phyloP scores from a whole-genome alignment of 2,329 filamentous ascomycete genomes.

The Exserohilum turcica region DNA sequence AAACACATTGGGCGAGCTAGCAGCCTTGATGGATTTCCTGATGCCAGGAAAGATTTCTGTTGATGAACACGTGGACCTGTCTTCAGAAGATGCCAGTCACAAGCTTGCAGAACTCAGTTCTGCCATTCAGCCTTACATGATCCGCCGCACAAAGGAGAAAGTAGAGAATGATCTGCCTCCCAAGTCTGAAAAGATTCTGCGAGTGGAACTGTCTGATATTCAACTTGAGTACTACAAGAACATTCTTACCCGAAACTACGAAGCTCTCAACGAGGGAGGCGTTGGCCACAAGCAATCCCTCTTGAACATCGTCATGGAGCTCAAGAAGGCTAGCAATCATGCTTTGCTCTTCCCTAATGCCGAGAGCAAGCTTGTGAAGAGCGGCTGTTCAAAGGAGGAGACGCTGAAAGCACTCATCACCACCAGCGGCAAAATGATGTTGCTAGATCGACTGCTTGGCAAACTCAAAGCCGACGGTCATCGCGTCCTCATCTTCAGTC shows the following conservation, averaged over 20 bases:
- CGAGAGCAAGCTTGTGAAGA: conserved; percentile 84
- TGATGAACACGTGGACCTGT: conserved; percentile 87
- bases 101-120: conserved; percentile 86
- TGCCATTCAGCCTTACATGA: conserved; percentile 89
- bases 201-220: conserved; percentile 93
- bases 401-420: conserved; percentile 91
- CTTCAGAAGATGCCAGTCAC: conserved; percentile 77
- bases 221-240: conserved; percentile 99
- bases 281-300: conserved; percentile 93
- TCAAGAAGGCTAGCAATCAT: conserved; percentile 99
- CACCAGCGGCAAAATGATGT: conserved; percentile 99
- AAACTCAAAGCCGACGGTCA: conserved; percentile 94
- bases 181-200: conserved; percentile 98
- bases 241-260: conserved; percentile 94
- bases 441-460: conserved; percentile 90
- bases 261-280: conserved; percentile 86
- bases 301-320: conserved; percentile 98
- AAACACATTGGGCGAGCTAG: conserved; percentile 91
- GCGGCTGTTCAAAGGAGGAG: conserved; percentile 82
- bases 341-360: conserved; percentile 97
- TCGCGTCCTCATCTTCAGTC: conserved; percentile 96
- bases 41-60: conserved; percentile 94
- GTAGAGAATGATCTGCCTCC: conserved; percentile 95
- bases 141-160: conserved; percentile 94
- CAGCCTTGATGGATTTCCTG: conserved; percentile 91